These are phyloP conservation scores for Globisporangium lucens DNA, from an alignment of 352 stramenopile genomes.

Conservation along the genomic window DNA sequence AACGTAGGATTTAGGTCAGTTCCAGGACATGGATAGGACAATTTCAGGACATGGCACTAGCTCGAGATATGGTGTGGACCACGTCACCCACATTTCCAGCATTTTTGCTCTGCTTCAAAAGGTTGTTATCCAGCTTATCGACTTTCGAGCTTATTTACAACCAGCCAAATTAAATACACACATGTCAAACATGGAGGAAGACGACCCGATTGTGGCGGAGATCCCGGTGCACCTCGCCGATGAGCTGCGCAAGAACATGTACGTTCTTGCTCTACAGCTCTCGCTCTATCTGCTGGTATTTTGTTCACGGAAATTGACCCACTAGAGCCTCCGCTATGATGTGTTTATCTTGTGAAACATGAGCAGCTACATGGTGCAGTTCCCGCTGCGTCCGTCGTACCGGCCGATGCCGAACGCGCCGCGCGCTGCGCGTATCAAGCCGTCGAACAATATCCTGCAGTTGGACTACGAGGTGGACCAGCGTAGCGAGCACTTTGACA, in stretches of 20 bases:
- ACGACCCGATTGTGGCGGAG: constrained; percentile 80
- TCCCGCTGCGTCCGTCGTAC: constrained; percentile 75
- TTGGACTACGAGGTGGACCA: constrained; percentile 76
- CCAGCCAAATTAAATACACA: background rate
- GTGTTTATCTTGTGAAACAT: background rate
- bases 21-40: no score
- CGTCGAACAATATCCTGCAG: constrained; percentile 69
- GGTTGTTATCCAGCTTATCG: no score
- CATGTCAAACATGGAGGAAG: constrained; percentile 29
- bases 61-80: no score
- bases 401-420: constrained; percentile 65
- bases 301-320: background rate
- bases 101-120: no score
- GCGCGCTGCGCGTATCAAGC: constrained; percentile 63
- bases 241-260: constrained; percentile 64
- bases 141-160: background rate
- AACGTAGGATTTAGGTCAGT: no score
- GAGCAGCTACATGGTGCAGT: constrained; percentile 72
- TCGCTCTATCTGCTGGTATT: background rate
- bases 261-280: constrained; percentile 12
- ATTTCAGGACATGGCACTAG: no score
- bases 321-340: background rate
- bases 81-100: no score
- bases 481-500: constrained; percentile 69
- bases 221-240: constrained; percentile 83